Conservation (phyloP, 768 basidiomycete species). For the Collybia sordida region DNA sequence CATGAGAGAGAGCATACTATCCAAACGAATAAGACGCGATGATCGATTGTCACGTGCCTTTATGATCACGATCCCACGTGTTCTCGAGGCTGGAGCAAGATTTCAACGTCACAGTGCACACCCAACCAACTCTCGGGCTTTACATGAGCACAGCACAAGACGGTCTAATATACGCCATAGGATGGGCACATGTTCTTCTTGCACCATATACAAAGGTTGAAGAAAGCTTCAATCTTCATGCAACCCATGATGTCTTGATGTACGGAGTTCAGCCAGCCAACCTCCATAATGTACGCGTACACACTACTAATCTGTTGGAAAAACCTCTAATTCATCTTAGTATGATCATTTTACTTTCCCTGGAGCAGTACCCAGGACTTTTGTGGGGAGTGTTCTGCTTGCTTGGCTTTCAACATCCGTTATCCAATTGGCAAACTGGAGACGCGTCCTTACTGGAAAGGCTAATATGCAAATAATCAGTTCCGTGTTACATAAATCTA, state of each 20-base stretch:
- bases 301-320: background rate
- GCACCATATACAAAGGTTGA: slow-evolving; percentile 96
- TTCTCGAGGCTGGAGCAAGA: too few species aligned
- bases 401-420: slow-evolving; percentile 56
- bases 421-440: slow-evolving; percentile 35
- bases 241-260: slow-evolving; percentile 81
- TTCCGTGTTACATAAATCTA: slow-evolving; percentile 30
- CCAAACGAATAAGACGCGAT: too few species aligned
- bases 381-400: slow-evolving; percentile 73
- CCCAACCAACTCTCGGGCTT: too few species aligned
- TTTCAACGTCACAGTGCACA: too few species aligned
- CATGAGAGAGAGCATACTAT: too few species aligned
- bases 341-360: slow-evolving; percentile 91
- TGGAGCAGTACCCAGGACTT: slow-evolving; percentile 87
- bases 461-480: slow-evolving; percentile 70
- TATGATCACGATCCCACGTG: too few species aligned
- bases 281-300: slow-evolving; percentile 48
- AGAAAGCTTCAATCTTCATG: slow-evolving; percentile 95
- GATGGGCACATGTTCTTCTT: slow-evolving; percentile 69
- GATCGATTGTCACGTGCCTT: too few species aligned
- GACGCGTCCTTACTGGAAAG: slow-evolving; percentile 53
- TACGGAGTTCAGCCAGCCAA: slow-evolving; percentile 53
- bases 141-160: slow-evolving; percentile 37
- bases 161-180: slow-evolving; percentile 43
- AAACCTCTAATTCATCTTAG: slow-evolving; percentile 24